These are phyloP conservation scores for Fusarium sp. DNA, from an alignment of 2,329 filamentous ascomycete species.

Conservation along the genomic window DNA sequence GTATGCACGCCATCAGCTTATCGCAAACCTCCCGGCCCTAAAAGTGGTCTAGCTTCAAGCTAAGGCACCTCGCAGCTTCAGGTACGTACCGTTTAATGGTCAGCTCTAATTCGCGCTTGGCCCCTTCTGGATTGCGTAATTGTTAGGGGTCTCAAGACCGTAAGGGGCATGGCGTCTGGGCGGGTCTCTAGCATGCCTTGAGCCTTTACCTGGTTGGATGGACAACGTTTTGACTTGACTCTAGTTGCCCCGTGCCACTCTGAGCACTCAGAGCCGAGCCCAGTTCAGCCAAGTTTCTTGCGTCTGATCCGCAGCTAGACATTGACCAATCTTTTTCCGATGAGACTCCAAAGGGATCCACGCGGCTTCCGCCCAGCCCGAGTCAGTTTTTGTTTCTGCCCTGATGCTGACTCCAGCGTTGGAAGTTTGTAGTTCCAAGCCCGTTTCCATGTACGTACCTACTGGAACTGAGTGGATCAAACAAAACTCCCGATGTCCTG, in stretches of 20 bases:
- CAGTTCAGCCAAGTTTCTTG: conserved; percentile 28
- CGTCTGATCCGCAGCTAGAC: conserved; percentile 20
- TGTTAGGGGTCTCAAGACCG: conserved; percentile 38
- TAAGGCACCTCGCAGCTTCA: conserved; percentile 28
- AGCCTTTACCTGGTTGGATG: conserved; percentile 43
- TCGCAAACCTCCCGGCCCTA: conserved; percentile 46
- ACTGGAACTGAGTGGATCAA: not conserved
- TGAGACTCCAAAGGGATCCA: conserved; percentile 22
- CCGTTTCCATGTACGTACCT: conserved; percentile 9
- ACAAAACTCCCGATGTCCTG: not conserved
- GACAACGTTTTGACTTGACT: conserved; percentile 38
- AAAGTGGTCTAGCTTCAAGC: conserved; percentile 39
- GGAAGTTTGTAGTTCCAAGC: conserved; percentile 29
- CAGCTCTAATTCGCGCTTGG: conserved; percentile 32
- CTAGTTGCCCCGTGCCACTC: conserved; percentile 40
- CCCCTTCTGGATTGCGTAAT: conserved; percentile 41
- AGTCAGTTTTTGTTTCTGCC: conserved; percentile 32
- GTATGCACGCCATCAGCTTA: conserved; percentile 49
- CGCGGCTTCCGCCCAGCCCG: conserved; percentile 30
- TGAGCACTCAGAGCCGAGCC: conserved; percentile 16
- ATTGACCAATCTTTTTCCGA: conserved; percentile 29
- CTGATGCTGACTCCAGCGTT: not conserved
- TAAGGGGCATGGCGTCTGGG: conserved; percentile 30
- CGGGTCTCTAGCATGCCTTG: conserved; percentile 27
- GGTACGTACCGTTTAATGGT: conserved; percentile 39